phyloP scores from a whole-genome alignment of 345 rosid species.

The Eucalyptus regnans region DNA sequence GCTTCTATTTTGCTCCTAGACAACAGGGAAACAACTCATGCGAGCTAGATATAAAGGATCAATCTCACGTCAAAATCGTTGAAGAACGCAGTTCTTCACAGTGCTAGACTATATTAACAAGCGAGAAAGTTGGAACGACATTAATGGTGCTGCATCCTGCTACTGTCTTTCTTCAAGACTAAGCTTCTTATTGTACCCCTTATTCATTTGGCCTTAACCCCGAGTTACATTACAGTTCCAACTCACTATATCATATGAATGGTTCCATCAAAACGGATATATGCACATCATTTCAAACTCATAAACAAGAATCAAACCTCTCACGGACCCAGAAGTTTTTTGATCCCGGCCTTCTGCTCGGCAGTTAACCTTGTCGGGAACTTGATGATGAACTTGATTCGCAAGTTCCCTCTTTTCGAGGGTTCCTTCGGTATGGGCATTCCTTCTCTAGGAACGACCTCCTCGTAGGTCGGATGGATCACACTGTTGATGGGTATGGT shows the following conservation, averaged over 20 bases:
- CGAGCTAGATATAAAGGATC: neutral
- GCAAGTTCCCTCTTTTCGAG: constrained; percentile 53
- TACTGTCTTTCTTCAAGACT: neutral
- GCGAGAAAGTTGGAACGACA: neutral
- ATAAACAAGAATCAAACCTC: neutral
- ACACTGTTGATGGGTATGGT: constrained; percentile 45
- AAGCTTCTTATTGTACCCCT: neutral
- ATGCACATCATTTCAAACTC: neutral
- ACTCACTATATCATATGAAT: neutral
- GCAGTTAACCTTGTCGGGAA: constrained; percentile 58
- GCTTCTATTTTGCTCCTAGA: neutral
- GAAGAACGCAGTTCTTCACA: neutral
- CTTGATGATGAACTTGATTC: constrained; percentile 61
- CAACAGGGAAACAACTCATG: neutral
- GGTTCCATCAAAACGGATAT: neutral
- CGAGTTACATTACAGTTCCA: neutral
- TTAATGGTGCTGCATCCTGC: neutral
- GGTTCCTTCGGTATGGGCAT: constrained; percentile 83
- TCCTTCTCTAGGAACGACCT: constrained; percentile 70
- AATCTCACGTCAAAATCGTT: neutral
- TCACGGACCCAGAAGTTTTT: constrained; percentile 37
- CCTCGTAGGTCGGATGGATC: constrained; percentile 71
- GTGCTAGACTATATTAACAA: neutral
- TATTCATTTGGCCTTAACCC: neutral
- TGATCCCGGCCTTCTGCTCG: constrained; percentile 76